Conservation (phyloP, 2,329 filamentous ascomycete species). For the Fusarium pseudocircinatum region DNA sequence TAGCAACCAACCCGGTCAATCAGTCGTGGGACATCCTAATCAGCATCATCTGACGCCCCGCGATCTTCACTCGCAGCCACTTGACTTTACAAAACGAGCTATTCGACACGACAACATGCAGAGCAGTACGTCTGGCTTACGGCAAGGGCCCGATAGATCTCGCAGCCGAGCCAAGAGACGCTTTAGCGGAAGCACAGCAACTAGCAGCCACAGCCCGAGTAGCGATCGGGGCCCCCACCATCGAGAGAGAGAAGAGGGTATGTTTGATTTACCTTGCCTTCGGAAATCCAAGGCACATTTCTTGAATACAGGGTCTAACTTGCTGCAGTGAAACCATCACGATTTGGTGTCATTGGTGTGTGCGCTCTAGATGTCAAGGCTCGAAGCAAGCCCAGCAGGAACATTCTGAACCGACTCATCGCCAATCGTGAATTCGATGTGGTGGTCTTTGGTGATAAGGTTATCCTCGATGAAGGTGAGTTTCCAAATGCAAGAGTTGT, state of each 20-base stretch:
- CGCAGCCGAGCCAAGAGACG: slow-evolving; percentile 77
- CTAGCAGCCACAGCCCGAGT: slow-evolving; percentile 82
- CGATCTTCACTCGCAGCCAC: slow-evolving; percentile 51
- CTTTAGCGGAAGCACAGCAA: slow-evolving; percentile 83
- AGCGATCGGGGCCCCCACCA: slow-evolving; percentile 69
- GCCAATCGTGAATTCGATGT: slow-evolving; percentile 94
- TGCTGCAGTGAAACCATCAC: slow-evolving; percentile 62
- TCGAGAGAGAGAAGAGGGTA: slow-evolving; percentile 67
- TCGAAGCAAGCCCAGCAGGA: slow-evolving; percentile 94
- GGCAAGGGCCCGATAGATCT: slow-evolving; percentile 64
- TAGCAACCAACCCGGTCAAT: slow-evolving; percentile 52
- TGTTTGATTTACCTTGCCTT: slow-evolving; percentile 35
- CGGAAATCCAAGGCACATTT: not conserved
- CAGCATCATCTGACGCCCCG: slow-evolving; percentile 58
- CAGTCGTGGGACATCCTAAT: slow-evolving; percentile 48
- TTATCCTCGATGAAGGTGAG: slow-evolving; percentile 89
- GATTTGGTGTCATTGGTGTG: slow-evolving; percentile 81
- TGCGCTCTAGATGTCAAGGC: slow-evolving; percentile 97
- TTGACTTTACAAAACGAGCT: slow-evolving; percentile 59
- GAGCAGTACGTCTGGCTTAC: slow-evolving; percentile 48
- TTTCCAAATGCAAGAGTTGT: slow-evolving; percentile 10
- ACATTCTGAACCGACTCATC: slow-evolving; percentile 92
- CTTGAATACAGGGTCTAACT: slow-evolving; percentile 41
- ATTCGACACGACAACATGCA: slow-evolving; percentile 49
- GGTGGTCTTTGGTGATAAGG: slow-evolving; percentile 97